Evolutionary conservation across 1,284 basidiomycete genomes (phyloP), one percentile per base, ranked within the genome.

Genomic region (Cutaneotrichosporon mucoides): DNA sequence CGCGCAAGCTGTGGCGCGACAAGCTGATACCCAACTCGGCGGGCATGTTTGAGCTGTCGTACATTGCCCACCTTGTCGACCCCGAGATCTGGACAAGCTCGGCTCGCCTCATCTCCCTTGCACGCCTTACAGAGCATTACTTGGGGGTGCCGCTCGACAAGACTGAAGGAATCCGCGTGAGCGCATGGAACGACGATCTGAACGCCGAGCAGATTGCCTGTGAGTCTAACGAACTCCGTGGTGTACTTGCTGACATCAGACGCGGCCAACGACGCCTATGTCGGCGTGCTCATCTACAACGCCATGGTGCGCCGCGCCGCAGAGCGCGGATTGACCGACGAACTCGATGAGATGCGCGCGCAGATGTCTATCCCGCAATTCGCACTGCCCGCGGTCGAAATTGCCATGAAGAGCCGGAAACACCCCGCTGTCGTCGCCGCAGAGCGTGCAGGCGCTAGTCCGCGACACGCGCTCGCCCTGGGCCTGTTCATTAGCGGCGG

Each of bases 221-320:
- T 79, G 50, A 62, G 78, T 74, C 24, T 24, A 24, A 3, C n/a
- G 11, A 11, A 11, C 37, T 38, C 8, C 2, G 2, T 13, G 45
- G 10, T 6, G 6, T 36, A 11, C 24, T 24, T 24, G 24, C 16
- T 45, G 41, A 53, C 46, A 1, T 1, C 10, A 80, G 79, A 80
- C 50, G 78, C 75, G 3, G 76, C 76, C 10, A 77, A 80, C 65
- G 79, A 80, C 62, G 78, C 78, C 5, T 76, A 71, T 49, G 68
- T 72, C 6, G 70, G 72, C 2, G 57, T 76, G 5, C 66, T 75
- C 8, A 63, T 79, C 43, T 76, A 68, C 62, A 47, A 62, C 2
- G 61, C 40, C 5, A 37, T 62, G 13, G 40, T 41, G 16, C 24
- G 35, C 1, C 53, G 56, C 4, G 60, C 56, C 3, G 16, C 9